Percentiles rank a stretch among this genome's conserved stretches.
Conservation (phyloP, 495 filamentous ascomycete genomes). For the Podospora sp. region DNA sequence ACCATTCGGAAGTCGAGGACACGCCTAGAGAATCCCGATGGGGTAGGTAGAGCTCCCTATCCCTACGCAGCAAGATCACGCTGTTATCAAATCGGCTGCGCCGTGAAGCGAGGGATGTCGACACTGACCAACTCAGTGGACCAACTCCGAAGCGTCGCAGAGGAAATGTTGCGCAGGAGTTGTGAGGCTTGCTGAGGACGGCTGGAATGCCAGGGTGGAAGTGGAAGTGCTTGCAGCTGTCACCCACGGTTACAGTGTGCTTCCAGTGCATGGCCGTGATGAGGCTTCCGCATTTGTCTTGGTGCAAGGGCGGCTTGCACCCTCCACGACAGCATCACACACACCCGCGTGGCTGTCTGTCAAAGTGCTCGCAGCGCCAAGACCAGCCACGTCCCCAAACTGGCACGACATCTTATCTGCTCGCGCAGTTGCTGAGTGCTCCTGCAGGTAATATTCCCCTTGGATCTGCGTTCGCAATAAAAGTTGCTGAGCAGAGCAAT, state of each 20-base stretch:
- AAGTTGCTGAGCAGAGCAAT: neutral
- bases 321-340: conserved; percentile 1
- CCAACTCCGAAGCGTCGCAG: neutral
- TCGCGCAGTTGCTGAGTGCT: neutral
- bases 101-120: neutral
- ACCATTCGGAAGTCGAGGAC: neutral
- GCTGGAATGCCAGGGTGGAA: neutral
- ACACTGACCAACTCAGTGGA: too few relatives aligned
- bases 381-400: conserved; percentile 6
- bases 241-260: conserved; percentile 12
- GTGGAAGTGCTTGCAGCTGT: conserved; percentile 19
- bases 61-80: too few relatives aligned
- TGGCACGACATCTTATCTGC: conserved; percentile 16
- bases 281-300: conserved; percentile 14
- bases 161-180: neutral
- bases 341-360: neutral
- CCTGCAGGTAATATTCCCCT: conserved; percentile 11
- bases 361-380: conserved; percentile 5
- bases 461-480: conserved; percentile 14
- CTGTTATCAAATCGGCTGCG: conserved; percentile 14
- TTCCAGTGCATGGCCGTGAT: neutral
- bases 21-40: neutral
- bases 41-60: too few relatives aligned
- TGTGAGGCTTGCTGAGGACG: neutral
- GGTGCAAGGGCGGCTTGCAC: neutral